Evolutionary conservation across 352 stramenopile species (phyloP).

Genomic region (Phytophthora constricta): DNA sequence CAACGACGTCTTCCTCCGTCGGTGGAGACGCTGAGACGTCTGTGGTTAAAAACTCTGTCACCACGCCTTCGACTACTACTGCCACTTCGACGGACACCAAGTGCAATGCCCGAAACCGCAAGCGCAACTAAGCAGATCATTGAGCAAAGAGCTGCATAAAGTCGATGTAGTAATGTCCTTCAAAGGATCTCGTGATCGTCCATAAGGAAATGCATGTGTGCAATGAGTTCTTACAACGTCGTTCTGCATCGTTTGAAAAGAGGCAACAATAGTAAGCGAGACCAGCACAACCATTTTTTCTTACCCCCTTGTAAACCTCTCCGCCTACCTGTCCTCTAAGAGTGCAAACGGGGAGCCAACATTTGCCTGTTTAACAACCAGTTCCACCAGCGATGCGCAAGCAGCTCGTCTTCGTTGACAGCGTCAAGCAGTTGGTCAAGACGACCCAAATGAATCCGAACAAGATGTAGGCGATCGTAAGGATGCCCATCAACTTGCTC

Average conservation of each 20-base stretch:
- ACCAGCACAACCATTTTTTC: too few relatives aligned
- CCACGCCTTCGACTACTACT: slow-evolving; percentile 8
- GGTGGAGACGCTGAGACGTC: slow-evolving; percentile 15
- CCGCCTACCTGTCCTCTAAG: too few relatives aligned
- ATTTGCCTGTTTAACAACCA: slow-evolving; percentile 32
- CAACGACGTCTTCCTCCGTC: slow-evolving; percentile 8
- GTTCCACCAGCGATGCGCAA: slow-evolving; percentile 59
- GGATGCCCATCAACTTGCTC: slow-evolving; percentile 42
- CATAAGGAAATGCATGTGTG: background rate
- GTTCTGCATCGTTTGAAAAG: too few relatives aligned
- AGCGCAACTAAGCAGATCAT: slow-evolving; percentile 11
- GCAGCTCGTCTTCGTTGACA: slow-evolving; percentile 56
- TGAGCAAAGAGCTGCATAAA: too few relatives aligned
- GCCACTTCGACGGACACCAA: slow-evolving; percentile 15
- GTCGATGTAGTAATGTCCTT: background rate
- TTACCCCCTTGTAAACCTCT: too few relatives aligned
- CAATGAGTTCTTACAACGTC: background rate
- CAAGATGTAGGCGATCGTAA: slow-evolving; percentile 43
- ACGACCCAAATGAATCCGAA: slow-evolving; percentile 57
- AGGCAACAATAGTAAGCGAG: too few relatives aligned
- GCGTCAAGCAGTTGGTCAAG: slow-evolving; percentile 60
- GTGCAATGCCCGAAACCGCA: slow-evolving; percentile 7
- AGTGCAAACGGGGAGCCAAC: background rate
- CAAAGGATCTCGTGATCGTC: background rate
- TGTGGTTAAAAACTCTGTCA: slow-evolving; percentile 11